Evolutionary conservation across 2,329 filamentous ascomycete genomes (phyloP).

Genomic region (Penicillium freii): DNA sequence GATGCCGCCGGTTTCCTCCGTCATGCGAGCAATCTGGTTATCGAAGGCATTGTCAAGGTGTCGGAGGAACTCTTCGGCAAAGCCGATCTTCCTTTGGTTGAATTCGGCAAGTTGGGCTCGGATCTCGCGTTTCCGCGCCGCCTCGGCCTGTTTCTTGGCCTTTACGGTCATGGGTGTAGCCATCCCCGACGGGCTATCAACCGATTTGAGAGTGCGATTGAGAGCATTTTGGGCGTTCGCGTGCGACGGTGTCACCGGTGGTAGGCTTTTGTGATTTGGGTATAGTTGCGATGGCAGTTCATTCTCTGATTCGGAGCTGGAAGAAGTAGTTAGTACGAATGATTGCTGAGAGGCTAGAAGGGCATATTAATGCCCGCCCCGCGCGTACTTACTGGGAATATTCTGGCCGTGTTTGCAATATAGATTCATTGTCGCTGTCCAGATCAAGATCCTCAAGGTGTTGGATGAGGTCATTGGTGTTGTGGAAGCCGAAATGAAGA

Average conservation of each 20-base stretch:
- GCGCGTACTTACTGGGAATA: conserved; percentile 19
- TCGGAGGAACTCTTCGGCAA: conserved; percentile 56
- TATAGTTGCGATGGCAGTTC: not conserved
- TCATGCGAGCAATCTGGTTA: conserved; percentile 49
- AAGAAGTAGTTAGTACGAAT: not conserved
- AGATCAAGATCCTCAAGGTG: conserved; percentile 23
- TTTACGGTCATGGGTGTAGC: conserved; percentile 36
- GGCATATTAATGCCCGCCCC: not conserved
- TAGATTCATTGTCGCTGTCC: conserved; percentile 23
- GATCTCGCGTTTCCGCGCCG: conserved; percentile 37
- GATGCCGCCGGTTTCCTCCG: conserved; percentile 56
- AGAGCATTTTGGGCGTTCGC: not conserved
- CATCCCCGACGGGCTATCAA: conserved; percentile 11
- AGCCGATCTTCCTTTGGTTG: conserved; percentile 50
- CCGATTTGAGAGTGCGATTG: not conserved
- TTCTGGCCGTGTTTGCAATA: conserved; percentile 19
- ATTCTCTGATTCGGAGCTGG: not conserved
- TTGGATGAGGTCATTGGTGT: conserved; percentile 18
- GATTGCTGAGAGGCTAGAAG: not conserved
- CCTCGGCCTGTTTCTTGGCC: conserved; percentile 40
- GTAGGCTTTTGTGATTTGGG: not conserved
- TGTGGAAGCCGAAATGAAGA: not conserved
- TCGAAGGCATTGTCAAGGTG: conserved; percentile 56
- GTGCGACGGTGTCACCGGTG: not conserved
- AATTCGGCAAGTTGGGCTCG: conserved; percentile 43